Base-by-base conservation (phyloP, 129 eudicot genomes). In the Artemisia tridentata region DNA sequence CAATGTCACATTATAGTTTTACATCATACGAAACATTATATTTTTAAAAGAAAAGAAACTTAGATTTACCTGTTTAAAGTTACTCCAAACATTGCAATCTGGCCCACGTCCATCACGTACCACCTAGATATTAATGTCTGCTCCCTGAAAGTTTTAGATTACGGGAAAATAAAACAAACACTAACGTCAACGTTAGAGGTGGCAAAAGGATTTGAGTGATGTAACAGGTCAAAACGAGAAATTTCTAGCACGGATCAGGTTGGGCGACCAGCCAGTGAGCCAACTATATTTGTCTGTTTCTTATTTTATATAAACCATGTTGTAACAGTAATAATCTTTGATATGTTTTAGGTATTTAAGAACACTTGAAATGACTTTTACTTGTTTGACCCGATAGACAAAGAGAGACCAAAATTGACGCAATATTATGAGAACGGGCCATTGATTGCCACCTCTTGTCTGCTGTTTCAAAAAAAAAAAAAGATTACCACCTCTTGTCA, bases 101-200 rank as follows among this genome's bases (percentile, higher is more conserved):
- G 98, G 95, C 23, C 98, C 98, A 72, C 92, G 90, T 3, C 98
- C 97, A 76, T 93, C 98, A 63, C 98, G 92, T 54, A 93, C 98
- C 34, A 93, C 96, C 73, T 97, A 86, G 63, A 93, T 93, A 68
- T 93, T 96, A 72, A 93, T 93, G 75, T 93, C 98, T 89, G 98
- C 98, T 83, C 96, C 98, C 98, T 92, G 98, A 85, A 80, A 50
- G 63, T 12, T 53, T 69, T 59, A 75, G 31, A 78, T 84, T 73
- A 82, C 78, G 47, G 45, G 16, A 79, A 60, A 62, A 31, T 38
- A 46, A 57, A 72, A 72, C 38, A 27, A 63, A 17, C 18, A 18
- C n/a, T 4, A 29, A 21, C 11, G 15, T 7, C 45, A 15, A 34
- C 15, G n/a, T 0, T 0, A 27, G 19, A 61, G 9, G 21, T 0